Conservation (phyloP, 306 rosid species). For the Cercis canadensis region DNA sequence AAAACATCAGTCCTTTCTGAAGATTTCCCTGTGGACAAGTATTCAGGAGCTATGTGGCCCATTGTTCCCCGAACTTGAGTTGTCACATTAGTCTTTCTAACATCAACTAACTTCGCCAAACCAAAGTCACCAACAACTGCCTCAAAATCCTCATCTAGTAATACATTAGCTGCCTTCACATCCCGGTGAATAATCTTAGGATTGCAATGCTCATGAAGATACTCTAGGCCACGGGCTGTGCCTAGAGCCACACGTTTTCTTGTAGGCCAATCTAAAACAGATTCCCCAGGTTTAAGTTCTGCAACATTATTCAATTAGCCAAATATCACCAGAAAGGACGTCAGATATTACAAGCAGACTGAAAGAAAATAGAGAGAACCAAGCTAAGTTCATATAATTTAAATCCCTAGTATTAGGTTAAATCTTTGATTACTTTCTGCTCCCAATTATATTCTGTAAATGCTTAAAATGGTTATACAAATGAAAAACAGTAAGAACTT, state of each 20-base stretch:
- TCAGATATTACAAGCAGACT: conserved; percentile 26
- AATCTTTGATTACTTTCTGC: conserved; percentile 10
- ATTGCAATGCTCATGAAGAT: conserved; percentile 97
- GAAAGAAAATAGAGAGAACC: conserved; percentile 2
- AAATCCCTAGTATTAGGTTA: background rate
- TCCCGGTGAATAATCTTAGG: conserved; percentile 99
- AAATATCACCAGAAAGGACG: conserved; percentile 31
- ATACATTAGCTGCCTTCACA: conserved; percentile 98
- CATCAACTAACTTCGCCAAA: conserved; percentile 97
- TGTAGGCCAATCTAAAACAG: conserved; percentile 85
- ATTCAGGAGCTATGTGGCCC: conserved; percentile 99
- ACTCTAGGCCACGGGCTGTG: conserved; percentile 97
- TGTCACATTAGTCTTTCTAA: conserved; percentile 90
- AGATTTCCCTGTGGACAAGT: conserved; percentile 96
- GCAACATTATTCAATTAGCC: conserved; percentile 44
- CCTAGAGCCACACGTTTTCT: conserved; percentile 93
- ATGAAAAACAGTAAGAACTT: conserved; percentile 2
- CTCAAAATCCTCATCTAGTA: conserved; percentile 95
- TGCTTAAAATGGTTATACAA: conserved; percentile 5
- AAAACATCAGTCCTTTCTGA: conserved; percentile 99
- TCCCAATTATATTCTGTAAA: background rate
- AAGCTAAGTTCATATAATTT: conserved; percentile 26
- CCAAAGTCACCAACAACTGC: conserved; percentile 99
- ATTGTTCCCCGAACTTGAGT: conserved; percentile 99
- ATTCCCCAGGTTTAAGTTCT: conserved; percentile 87